A percentile compares a stretch with the other conserved stretches of the same genome.
Evolutionary conservation across 169 alveolate species (phyloP).

Genomic region (Plasmodium gaboni): DNA sequence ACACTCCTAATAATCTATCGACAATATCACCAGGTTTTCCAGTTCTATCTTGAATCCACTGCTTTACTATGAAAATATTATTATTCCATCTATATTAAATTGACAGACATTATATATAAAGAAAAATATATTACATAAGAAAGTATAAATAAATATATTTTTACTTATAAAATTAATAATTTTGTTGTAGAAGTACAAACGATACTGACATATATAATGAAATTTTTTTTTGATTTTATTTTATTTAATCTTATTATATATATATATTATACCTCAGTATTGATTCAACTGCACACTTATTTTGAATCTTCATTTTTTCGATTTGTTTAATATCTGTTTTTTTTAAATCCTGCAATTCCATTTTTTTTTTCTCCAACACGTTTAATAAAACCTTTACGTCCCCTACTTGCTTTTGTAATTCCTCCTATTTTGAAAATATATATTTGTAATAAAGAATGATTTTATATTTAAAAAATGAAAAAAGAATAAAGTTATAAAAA

Average conservation of each 20-base stretch:
- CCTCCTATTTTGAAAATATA: constrained; percentile 21
- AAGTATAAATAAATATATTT: too few relatives aligned
- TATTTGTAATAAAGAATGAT: not conserved
- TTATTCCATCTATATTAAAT: constrained; percentile 52
- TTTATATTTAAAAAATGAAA: not conserved
- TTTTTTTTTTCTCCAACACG: constrained; percentile 24
- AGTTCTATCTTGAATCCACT: constrained; percentile 73
- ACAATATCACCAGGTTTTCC: constrained; percentile 48
- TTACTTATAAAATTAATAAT: too few relatives aligned
- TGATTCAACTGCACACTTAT: constrained; percentile 55
- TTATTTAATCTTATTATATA: not conserved
- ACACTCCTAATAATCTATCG: constrained; percentile 68
- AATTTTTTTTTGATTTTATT: too few relatives aligned
- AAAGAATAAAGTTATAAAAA: not conserved
- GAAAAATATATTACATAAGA: too few relatives aligned
- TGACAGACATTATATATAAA: too few relatives aligned
- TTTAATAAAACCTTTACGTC: constrained; percentile 28
- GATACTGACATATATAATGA: not conserved
- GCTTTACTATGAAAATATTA: constrained; percentile 51
- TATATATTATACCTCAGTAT: constrained; percentile 36
- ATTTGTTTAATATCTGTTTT: constrained; percentile 63
- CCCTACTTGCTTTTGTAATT: constrained; percentile 17
- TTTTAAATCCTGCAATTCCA: constrained; percentile 38
- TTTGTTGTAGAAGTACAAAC: too few relatives aligned
- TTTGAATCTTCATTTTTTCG: constrained; percentile 62